These are phyloP conservation scores for Pseudocercospora cruenta DNA, from an alignment of 2,329 filamentous ascomycete genomes.

Conservation along the genomic window DNA sequence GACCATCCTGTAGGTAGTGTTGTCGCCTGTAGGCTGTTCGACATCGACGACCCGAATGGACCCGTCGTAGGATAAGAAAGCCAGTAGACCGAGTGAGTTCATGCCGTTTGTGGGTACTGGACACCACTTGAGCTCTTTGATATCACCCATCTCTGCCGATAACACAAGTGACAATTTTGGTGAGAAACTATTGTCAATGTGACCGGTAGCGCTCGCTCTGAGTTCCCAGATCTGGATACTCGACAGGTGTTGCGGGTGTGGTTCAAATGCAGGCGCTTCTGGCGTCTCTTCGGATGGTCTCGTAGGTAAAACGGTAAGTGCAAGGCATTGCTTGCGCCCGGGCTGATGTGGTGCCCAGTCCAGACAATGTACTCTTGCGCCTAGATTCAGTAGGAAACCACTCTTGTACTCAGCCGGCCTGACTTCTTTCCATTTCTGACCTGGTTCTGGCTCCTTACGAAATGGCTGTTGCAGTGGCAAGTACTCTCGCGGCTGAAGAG, in stretches of 20 bases:
- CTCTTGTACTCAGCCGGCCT: slow-evolving; percentile 23
- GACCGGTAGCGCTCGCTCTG: slow-evolving; percentile 42
- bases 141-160: slow-evolving; percentile 61
- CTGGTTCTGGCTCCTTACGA: slow-evolving; percentile 33
- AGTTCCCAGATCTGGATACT: slow-evolving; percentile 65
- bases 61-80: slow-evolving; percentile 63
- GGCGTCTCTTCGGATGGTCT: slow-evolving; percentile 37
- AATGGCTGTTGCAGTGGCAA: slow-evolving; percentile 54
- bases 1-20: slow-evolving; percentile 45
- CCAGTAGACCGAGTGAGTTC: slow-evolving; percentile 56
- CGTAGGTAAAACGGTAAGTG: slow-evolving; percentile 44
- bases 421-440: slow-evolving; percentile 17
- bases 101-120: slow-evolving; percentile 45
- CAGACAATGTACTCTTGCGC: slow-evolving; percentile 55
- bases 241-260: slow-evolving; percentile 52
- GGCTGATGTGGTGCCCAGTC: slow-evolving; percentile 50
- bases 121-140: slow-evolving; percentile 61
- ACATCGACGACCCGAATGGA: slow-evolving; percentile 59
- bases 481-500: slow-evolving; percentile 46
- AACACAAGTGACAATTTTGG: slow-evolving; percentile 51
- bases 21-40: slow-evolving; percentile 30
- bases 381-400: slow-evolving; percentile 62
- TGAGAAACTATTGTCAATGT: slow-evolving; percentile 46
- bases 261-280: slow-evolving; percentile 54
- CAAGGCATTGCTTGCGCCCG: slow-evolving; percentile 59